A percentile compares a stretch with the other conserved stretches of the same genome.
Evolutionary conservation across 2,329 filamentous ascomycete species (phyloP).

Genomic region (Pseudonectria buxi): DNA sequence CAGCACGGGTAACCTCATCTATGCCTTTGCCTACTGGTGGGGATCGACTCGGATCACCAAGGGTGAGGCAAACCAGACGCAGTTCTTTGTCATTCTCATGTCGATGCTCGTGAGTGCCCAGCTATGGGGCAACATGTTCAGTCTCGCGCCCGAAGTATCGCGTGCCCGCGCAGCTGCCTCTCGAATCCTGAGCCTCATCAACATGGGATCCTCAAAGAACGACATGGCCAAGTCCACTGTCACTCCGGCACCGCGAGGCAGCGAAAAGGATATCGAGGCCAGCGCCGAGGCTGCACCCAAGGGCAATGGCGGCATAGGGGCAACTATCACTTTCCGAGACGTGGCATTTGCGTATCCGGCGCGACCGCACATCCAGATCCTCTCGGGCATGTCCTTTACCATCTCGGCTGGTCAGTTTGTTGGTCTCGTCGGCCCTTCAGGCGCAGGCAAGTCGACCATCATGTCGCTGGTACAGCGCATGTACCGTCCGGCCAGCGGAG

Average conservation of each 20-base stretch:
- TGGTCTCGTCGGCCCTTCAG: constrained; percentile 59
- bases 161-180: constrained; percentile 56
- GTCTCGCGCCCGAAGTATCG: constrained; percentile 67
- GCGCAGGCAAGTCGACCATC: constrained; percentile 61
- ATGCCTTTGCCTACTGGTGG: constrained; percentile 77
- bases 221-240: constrained; percentile 11
- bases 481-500: constrained; percentile 37
- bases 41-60: constrained; percentile 62
- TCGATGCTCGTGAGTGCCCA: constrained; percentile 67
- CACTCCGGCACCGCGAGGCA: constrained; percentile 2
- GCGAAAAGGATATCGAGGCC: constrained; percentile 34
- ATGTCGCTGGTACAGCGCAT: constrained; percentile 49
- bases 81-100: constrained; percentile 71
- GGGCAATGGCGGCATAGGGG: constrained; percentile 26
- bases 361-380: constrained; percentile 49
- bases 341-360: constrained; percentile 62
- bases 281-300: constrained; percentile 21
- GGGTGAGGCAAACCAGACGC: constrained; percentile 55
- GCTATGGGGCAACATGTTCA: constrained; percentile 68
- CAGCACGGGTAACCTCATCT: constrained; percentile 58
- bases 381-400: constrained; percentile 49
- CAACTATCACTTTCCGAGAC: constrained; percentile 48
- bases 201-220: constrained; percentile 31
- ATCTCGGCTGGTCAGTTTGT: constrained; percentile 55
- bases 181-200: constrained; percentile 47